Base-by-base conservation (phyloP, 495 filamentous ascomycete genomes). In the Penicillium turbatum region DNA sequence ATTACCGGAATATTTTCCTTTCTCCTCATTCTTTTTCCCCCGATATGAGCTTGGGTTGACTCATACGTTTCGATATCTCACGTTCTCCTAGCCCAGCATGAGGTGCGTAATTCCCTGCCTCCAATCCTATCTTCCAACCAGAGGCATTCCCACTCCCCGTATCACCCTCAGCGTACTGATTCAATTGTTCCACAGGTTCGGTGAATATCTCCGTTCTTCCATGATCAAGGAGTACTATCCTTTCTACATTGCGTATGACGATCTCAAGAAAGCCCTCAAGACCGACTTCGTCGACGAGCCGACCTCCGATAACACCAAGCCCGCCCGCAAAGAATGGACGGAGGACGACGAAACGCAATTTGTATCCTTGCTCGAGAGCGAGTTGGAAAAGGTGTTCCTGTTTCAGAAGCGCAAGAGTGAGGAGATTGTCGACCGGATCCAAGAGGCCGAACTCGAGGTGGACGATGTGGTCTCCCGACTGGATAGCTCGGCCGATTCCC, bases 191-290 rank as follows among this genome's bases (percentile, higher is more conserved):
- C 76, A 72, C 75, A 97, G 95, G 78, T 99, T 99, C 80, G 93
- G 93, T 65, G 87, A 95, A 68, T 90, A 97, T 77, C 83, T 99
- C 55, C 87, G 87, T 36, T 90, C 88, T 53, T 96, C 91, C 57
- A 82, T 95, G 63, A 90, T 97, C 72, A 87, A 86, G 75, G 93
- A 97, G 70, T 98, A 91, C 75, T 84, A 88, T 69, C 95, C 89
- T 80, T 87, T 95, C 78, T 99, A 97, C 75, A 97, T 99, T 71
- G 85, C 86, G 69, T 99, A 99, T 71, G 90, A 97, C 60, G 88
- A 86, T 53, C 82, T 99, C 41, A 99, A 99, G 72, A 76, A 77
- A 58, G 84, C 88, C 56, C 84, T 99, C 53, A 95, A 92, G 68
- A 85, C 79, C 30, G 78, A 82, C 30, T 87, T 82, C 56, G 80